These are phyloP conservation scores for Aspergillus cavernicola DNA, from an alignment of 495 filamentous ascomycete genomes.

Conservation along the genomic window DNA sequence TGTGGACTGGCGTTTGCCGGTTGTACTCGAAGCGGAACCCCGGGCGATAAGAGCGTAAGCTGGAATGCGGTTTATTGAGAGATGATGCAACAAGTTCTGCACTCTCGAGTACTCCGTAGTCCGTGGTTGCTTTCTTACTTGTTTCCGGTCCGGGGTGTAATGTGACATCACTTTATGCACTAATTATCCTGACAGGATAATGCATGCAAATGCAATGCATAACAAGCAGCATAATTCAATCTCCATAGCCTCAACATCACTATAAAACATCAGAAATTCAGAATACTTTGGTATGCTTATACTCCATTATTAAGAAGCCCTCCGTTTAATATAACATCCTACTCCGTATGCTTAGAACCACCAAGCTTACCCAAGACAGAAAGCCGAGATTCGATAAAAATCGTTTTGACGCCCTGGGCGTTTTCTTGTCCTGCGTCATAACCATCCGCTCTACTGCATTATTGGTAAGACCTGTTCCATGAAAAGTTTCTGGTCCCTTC, in stretches of 20 bases:
- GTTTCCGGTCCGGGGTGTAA: no score
- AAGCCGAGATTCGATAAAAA: background rate
- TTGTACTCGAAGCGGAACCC: background rate
- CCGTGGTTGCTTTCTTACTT: background rate
- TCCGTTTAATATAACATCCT: background rate
- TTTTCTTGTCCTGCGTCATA: conserved; percentile 7
- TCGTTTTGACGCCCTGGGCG: background rate
- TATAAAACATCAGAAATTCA: no score
- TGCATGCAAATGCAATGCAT: background rate
- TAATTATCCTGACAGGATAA: background rate
- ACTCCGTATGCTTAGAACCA: no score
- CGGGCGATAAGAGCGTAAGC: background rate
- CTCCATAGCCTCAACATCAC: no score
- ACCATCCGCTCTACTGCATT: background rate
- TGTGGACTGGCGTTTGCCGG: background rate
- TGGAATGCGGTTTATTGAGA: background rate
- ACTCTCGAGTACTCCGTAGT: no score
- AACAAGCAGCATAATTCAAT: background rate
- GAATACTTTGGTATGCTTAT: no score
- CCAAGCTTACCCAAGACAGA: conserved; percentile 3
- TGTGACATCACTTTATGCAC: no score
- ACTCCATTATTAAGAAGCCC: no score
- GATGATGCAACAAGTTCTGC: background rate
- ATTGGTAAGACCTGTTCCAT: background rate
- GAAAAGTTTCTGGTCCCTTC: background rate